These are phyloP conservation scores for Penicillium sp. DNA, from an alignment of 2,329 filamentous ascomycete species.

Conservation along the genomic window DNA sequence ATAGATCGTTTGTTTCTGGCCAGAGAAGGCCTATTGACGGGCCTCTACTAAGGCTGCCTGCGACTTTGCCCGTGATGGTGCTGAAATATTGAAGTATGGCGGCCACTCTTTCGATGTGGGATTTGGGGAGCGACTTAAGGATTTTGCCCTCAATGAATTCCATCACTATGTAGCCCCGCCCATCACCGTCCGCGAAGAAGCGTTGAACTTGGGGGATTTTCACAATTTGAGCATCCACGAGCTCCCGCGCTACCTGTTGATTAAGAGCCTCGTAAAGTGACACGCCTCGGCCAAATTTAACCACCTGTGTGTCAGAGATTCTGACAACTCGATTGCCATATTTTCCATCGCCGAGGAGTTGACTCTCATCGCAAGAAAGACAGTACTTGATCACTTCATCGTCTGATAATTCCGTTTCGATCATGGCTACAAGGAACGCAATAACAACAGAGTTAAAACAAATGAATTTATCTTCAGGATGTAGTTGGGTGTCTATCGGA, in stretches of 20 bases:
- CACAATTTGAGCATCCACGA: not conserved
- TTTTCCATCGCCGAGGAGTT: not conserved
- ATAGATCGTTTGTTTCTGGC: slow-evolving; percentile 18
- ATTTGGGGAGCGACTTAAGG: slow-evolving; percentile 17
- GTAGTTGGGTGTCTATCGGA: too few relatives aligned
- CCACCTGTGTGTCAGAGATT: slow-evolving; percentile 17
- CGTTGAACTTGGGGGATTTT: slow-evolving; percentile 13
- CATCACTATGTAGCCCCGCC: slow-evolving; percentile 21
- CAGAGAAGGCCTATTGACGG: slow-evolving; percentile 18
- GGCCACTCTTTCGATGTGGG: slow-evolving; percentile 14
- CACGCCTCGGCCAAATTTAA: slow-evolving; percentile 16
- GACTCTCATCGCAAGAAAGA: not conserved
- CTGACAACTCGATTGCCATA: slow-evolving; percentile 14
- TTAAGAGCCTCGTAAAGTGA: slow-evolving; percentile 15
- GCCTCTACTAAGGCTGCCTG: slow-evolving; percentile 15
- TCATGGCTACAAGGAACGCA: too few relatives aligned
- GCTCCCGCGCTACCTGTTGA: slow-evolving; percentile 14
- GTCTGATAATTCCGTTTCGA: too few relatives aligned
- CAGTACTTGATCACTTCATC: slow-evolving; percentile 4
- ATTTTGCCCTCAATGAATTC: slow-evolving; percentile 19
- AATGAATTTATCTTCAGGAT: too few relatives aligned
- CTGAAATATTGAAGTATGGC: slow-evolving; percentile 16
- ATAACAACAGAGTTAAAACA: too few relatives aligned
- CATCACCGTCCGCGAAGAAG: slow-evolving; percentile 17
- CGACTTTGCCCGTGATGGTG: slow-evolving; percentile 8